Base-by-base conservation (phyloP, 2,329 filamentous ascomycete genomes). In the Lachnellula subtilissima region DNA sequence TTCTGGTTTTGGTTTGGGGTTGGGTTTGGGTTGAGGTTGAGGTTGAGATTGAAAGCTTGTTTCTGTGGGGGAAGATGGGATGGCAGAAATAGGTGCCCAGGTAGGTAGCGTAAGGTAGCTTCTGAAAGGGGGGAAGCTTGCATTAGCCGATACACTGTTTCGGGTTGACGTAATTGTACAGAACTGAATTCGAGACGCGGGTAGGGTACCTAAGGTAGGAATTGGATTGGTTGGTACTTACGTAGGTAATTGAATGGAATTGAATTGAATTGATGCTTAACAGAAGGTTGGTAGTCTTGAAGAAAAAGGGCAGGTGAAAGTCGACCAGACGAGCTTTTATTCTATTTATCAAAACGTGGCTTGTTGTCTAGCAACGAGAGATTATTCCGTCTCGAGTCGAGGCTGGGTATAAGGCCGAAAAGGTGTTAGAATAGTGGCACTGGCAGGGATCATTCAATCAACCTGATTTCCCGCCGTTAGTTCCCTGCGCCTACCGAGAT, bases 371-470 rank as follows among this genome's bases (percentile, higher is more conserved):
- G 56, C 32, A 53, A 50, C 52, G 49, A 25, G 52, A 61, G 61
- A 60, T 61, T 58, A 59, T 56, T 54, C 59, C 43, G 51, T 51
- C 54, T 45, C 53, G 57, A 51, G 51, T 47, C 57, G 53, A 52
- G 50, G 54, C 42, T 45, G 42, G 37, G 17, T 17, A 17, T 35
- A 17, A 39, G 35, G 19, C 55, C 52, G 17, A 25, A 47, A 40
- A 17, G 17, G 35, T 17, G 23, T 14, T 45, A 40, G 48, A 23
- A 11, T 15, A 19, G 40, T 52, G 55, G 55, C 35, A 19, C 45
- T 46, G 19, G 40, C 53, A 55, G 49, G 58, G 48, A 54, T 55
- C 15, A 8, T 32, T 48, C 23, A 46, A 43, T 47, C 5, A 39
- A 8, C 22, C 19, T n/a, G 17, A 40, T 40, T 15, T 15, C 37